Evolutionary conservation across 352 stramenopile species (phyloP).

Genomic region (Globisporangium mamillatum): DNA sequence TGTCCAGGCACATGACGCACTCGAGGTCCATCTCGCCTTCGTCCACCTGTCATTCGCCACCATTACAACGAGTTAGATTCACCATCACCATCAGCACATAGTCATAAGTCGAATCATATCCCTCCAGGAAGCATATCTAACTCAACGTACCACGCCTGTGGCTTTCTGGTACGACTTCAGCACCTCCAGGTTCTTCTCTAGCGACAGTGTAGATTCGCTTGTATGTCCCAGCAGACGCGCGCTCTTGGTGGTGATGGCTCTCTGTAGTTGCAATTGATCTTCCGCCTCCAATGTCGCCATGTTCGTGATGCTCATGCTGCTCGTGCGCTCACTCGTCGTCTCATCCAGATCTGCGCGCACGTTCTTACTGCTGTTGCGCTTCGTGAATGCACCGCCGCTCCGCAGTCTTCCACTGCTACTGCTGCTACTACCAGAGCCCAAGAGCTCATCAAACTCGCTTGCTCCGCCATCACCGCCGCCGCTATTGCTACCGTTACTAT

Average conservation of each 20-base stretch:
- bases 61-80: not conserved
- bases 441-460: conserved; percentile 15
- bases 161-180: conserved; percentile 67
- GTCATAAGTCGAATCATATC: not conserved
- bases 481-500: conserved; percentile 17
- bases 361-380: conserved; percentile 14
- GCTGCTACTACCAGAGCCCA: not conserved
- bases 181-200: conserved; percentile 38
- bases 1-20: conserved; percentile 87
- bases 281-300: conserved; percentile 12
- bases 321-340: not conserved
- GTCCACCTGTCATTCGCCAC: conserved; percentile 34
- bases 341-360: not conserved
- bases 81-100: conserved; percentile 4
- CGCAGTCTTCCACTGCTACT: conserved; percentile 6
- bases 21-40: conserved; percentile 69
- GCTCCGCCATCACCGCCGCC: not conserved
- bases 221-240: conserved; percentile 14
- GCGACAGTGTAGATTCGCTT: conserved; percentile 10
- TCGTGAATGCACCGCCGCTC: conserved; percentile 19
- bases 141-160: conserved; percentile 44
- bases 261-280: conserved; percentile 13
- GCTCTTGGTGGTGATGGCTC: conserved; percentile 1
- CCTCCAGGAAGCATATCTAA: not conserved
- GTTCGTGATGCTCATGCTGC: not conserved